phyloP scores from a whole-genome alignment of 2,329 filamentous ascomycete species.

The Lasiodiplodia sp. region DNA sequence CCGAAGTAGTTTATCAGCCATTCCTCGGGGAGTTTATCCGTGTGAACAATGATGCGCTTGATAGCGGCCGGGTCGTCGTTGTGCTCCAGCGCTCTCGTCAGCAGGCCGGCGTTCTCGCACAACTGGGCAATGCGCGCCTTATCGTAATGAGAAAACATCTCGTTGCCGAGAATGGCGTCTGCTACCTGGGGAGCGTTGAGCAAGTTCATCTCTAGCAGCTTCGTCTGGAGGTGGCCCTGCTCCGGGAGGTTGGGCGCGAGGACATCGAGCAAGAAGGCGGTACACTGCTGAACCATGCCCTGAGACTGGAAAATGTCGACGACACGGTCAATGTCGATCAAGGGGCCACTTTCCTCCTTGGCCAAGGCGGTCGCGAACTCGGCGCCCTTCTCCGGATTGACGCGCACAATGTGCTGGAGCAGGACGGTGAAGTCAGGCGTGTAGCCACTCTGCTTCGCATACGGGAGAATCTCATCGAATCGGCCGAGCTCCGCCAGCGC shows the following conservation, averaged over 20 bases:
- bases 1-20: conserved; percentile 95
- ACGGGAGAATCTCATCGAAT: conserved; percentile 95
- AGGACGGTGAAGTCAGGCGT: conserved; percentile 94
- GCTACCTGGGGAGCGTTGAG: conserved; percentile 96
- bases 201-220: conserved; percentile 96
- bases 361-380: conserved; percentile 94
- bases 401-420: conserved; percentile 88
- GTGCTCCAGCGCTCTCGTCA: conserved; percentile 78
- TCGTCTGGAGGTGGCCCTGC: conserved; percentile 91
- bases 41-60: conserved; percentile 88
- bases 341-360: conserved; percentile 83
- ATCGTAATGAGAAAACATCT: conserved; percentile 98
- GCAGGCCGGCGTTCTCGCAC: conserved; percentile 89
- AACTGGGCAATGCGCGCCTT: conserved; percentile 86
- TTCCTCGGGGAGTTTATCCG: conserved; percentile 86
- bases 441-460: conserved; percentile 84
- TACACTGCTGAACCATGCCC: conserved; percentile 96
- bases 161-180: conserved; percentile 95
- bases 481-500: conserved; percentile 94
- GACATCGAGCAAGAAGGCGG: conserved; percentile 95
- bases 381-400: conserved; percentile 90
- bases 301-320: conserved; percentile 98
- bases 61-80: conserved; percentile 89
- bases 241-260: conserved; percentile 94
- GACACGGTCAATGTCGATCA: conserved; percentile 92